Evolutionary conservation across 805 yeast genomes (phyloP).

Genomic region (Metschnikowia lachancei): DNA sequence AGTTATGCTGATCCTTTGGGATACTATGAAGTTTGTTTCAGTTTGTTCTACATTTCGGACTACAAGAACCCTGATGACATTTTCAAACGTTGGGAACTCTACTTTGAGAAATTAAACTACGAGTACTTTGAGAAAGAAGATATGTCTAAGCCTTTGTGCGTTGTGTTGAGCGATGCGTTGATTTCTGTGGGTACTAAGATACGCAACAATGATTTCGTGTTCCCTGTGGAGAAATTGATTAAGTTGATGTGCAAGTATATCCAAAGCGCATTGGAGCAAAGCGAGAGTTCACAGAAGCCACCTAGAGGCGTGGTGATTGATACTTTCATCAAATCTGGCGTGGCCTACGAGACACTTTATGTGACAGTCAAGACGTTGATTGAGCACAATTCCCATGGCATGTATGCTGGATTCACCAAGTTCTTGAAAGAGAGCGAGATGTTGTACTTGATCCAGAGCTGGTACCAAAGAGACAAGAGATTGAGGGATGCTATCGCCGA

Average conservation of each 20-base stretch:
- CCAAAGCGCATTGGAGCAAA: constrained; percentile 33
- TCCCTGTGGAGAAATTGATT: constrained; percentile 71
- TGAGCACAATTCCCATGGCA: constrained; percentile 55
- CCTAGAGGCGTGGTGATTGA: constrained; percentile 59
- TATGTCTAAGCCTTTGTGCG: constrained; percentile 35
- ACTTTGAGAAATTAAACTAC: constrained; percentile 52
- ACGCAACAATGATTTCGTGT: constrained; percentile 68
- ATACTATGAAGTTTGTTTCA: constrained; percentile 76
- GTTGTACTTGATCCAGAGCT: constrained; percentile 58
- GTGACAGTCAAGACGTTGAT: constrained; percentile 60
- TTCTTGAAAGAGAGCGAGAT: constrained; percentile 49
- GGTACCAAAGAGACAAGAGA: constrained; percentile 66
- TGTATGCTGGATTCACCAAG: constrained; percentile 45
- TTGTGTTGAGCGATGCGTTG: constrained; percentile 39
- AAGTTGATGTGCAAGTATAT: constrained; percentile 62
- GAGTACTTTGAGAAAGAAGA: constrained; percentile 25
- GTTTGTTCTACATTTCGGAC: constrained; percentile 80
- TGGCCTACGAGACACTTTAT: constrained; percentile 62
- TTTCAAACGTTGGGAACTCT: constrained; percentile 71
- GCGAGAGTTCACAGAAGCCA: constrained; percentile 26
- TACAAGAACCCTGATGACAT: constrained; percentile 83
- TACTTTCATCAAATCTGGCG: constrained; percentile 61
- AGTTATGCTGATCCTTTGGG: constrained; percentile 84
- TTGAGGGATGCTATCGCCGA: constrained; percentile 54
- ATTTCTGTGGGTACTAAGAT: constrained; percentile 60